Conservation (phyloP, 1,284 basidiomycete species). For the Rhodotorula sp. region DNA sequence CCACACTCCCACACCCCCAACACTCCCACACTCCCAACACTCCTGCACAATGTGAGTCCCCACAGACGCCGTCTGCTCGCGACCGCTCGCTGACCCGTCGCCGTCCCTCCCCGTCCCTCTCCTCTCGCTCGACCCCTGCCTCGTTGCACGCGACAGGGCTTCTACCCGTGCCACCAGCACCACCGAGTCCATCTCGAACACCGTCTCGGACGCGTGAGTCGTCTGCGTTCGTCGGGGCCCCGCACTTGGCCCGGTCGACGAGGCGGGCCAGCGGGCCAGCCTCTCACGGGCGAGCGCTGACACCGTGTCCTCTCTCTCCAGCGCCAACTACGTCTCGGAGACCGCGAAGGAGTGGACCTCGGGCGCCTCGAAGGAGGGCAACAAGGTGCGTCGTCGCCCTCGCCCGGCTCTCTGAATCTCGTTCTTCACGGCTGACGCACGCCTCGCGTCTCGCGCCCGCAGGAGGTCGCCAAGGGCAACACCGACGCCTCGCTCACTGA, state of each 20-base stretch:
- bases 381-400: conserved; percentile 13
- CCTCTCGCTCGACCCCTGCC: no score
- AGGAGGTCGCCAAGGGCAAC: conserved; percentile 40
- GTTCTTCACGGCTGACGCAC: not conserved
- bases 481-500: conserved; percentile 29
- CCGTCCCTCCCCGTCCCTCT: no score
- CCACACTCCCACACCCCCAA: not conserved
- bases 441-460: not conserved
- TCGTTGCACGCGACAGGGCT: no score
- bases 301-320: not conserved
- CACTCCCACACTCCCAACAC: not conserved
- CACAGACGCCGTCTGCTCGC: no score
- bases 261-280: no score
- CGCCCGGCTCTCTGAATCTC: not conserved
- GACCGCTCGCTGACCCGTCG: no score
- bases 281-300: not conserved
- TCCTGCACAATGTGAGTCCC: conserved; percentile 3
- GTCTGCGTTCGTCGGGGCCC: no score
- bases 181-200: conserved; percentile 17
- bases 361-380: conserved; percentile 19
- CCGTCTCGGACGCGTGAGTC: conserved; percentile 19
- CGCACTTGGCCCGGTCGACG: no score
- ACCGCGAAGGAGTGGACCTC: conserved; percentile 16
- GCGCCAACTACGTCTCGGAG: conserved; percentile 23
- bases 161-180: not conserved